Percentiles rank a stretch among this genome's conserved stretches.
Conservation (phyloP, 106 monocot genomes). For the Allium cepa region DNA sequence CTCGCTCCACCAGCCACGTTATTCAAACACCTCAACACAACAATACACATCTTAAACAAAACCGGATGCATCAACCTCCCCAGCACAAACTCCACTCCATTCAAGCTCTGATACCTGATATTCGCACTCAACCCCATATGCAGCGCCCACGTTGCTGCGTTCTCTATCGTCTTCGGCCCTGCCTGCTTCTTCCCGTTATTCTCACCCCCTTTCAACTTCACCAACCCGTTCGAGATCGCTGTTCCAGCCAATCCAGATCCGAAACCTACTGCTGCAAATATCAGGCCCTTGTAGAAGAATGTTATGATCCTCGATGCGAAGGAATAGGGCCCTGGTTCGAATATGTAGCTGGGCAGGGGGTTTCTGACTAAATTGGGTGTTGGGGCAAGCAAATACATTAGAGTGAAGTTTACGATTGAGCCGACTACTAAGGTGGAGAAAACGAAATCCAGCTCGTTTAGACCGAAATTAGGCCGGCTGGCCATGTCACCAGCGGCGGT, state of each 20-base stretch:
- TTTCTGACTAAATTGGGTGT: constrained; percentile 13
- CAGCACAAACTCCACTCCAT: constrained; percentile 58
- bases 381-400: constrained; percentile 84
- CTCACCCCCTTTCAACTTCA: constrained; percentile 14
- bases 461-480: constrained; percentile 73
- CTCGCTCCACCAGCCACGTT: constrained; percentile 74
- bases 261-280: constrained; percentile 69
- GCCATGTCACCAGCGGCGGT: constrained; percentile 82
- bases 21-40: constrained; percentile 62
- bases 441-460: constrained; percentile 88
- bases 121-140: constrained; percentile 84
- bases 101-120: constrained; percentile 74
- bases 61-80: constrained; percentile 32
- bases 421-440: constrained; percentile 86
- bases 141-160: constrained; percentile 63
- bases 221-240: constrained; percentile 60
- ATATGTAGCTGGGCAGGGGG: constrained; percentile 61
- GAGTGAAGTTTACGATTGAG: constrained; percentile 76
- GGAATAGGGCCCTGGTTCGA: constrained; percentile 51
- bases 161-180: constrained; percentile 62
- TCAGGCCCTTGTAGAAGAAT: constrained; percentile 49
- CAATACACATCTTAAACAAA: constrained; percentile 51
- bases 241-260: constrained; percentile 62
- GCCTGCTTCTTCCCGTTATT: constrained; percentile 21
- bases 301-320: constrained; percentile 38